These are phyloP conservation scores for Amanita muscaria DNA, from an alignment of 768 basidiomycete species.

Conservation along the genomic window DNA sequence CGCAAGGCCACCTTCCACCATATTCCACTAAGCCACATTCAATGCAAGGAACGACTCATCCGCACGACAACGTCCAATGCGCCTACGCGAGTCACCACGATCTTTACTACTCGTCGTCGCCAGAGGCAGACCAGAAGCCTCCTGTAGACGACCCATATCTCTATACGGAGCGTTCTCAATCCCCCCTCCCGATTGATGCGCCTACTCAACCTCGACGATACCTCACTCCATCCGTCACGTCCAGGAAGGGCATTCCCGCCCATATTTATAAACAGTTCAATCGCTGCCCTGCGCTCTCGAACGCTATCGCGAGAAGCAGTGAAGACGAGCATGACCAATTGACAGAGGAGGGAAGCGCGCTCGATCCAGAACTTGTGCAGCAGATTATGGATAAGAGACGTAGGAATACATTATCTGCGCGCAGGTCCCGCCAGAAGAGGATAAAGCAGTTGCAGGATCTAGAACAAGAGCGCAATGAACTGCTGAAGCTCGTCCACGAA, in stretches of 20 bases:
- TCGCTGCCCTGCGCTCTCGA: background rate
- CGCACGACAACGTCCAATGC: too few relatives aligned
- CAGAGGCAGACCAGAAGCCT: background rate
- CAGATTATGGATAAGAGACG: constrained; percentile 73
- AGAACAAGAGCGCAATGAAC: constrained; percentile 24
- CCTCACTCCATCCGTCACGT: constrained; percentile 61
- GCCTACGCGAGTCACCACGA: too few relatives aligned
- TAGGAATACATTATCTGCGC: constrained; percentile 81
- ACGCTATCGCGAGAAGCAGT: constrained; percentile 36
- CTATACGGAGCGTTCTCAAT: background rate
- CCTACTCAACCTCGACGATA: constrained; percentile 79
- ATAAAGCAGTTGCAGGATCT: constrained; percentile 57
- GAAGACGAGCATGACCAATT: constrained; percentile 49
- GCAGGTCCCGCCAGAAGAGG: constrained; percentile 71
- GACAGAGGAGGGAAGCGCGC: constrained; percentile 29
- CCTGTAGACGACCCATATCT: background rate
- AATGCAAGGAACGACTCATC: too few relatives aligned
- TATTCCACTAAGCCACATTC: too few relatives aligned
- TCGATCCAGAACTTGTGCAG: constrained; percentile 43
- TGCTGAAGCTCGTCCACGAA: background rate
- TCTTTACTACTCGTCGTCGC: background rate
- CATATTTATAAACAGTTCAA: constrained; percentile 35
- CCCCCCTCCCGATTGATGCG: constrained; percentile 55
- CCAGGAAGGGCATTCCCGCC: constrained; percentile 69
- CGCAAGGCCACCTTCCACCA: too few relatives aligned